Evolutionary conservation across 2,329 filamentous ascomycete species (phyloP).

Genomic region (Pyrenophora tritici-repentis): DNA sequence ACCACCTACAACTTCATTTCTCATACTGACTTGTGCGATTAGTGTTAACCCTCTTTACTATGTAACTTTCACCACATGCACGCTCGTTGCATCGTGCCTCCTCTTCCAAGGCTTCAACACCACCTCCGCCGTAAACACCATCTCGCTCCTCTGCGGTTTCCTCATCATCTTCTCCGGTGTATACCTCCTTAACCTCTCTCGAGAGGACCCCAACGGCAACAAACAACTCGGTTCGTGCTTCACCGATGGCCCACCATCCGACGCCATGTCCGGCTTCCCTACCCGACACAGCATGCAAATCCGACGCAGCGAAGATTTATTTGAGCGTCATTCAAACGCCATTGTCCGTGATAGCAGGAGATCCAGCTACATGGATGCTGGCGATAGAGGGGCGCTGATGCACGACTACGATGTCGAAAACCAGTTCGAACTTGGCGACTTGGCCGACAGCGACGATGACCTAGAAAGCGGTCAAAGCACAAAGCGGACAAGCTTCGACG

Average conservation of each 20-base stretch:
- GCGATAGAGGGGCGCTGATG: constrained; percentile 82
- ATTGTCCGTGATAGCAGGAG: constrained; percentile 18
- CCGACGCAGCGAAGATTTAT: constrained; percentile 61
- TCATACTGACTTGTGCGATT: constrained; percentile 15
- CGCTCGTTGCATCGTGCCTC: constrained; percentile 91
- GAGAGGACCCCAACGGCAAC: constrained; percentile 82
- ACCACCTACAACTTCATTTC: background rate
- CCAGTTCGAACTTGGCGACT: constrained; percentile 74
- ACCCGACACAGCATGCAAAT: constrained; percentile 94
- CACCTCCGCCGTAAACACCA: constrained; percentile 84
- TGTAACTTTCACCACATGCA: constrained; percentile 95
- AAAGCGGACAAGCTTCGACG: constrained; percentile 19
- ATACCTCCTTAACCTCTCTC: constrained; percentile 94
- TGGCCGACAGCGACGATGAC: constrained; percentile 64
- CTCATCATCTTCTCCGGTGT: constrained; percentile 94
- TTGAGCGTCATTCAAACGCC: constrained; percentile 55
- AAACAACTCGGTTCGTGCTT: constrained; percentile 59
- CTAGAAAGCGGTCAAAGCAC: constrained; percentile 33
- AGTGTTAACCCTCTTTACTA: constrained; percentile 97
- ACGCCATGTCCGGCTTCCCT: constrained; percentile 85
- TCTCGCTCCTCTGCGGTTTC: constrained; percentile 91
- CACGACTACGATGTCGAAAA: constrained; percentile 84
- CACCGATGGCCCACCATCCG: constrained; percentile 83
- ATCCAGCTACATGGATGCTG: constrained; percentile 27
- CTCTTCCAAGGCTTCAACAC: constrained; percentile 97